phyloP scores from a whole-genome alignment of 164 flowering plant species.

The Vitis riparia region DNA sequence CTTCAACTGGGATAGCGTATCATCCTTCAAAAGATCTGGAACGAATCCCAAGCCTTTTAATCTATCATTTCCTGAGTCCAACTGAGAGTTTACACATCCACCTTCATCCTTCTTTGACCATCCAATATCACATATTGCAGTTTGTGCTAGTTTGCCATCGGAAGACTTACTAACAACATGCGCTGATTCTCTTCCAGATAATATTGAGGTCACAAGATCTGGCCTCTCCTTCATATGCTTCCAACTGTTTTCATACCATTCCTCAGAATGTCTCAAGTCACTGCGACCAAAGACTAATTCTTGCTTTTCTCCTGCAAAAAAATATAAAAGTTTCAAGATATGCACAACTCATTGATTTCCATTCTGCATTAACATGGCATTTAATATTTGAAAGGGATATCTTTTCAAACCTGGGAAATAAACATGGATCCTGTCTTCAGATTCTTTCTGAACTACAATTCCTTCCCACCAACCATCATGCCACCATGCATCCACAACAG shows the following conservation, averaged over 20 bases:
- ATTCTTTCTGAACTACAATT: slow-evolving; percentile 55
- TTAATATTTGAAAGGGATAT: not conserved
- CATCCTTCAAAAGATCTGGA: slow-evolving; percentile 51
- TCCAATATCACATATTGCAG: not conserved
- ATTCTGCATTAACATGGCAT: not conserved
- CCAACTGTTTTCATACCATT: slow-evolving; percentile 70
- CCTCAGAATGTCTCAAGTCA: slow-evolving; percentile 69
- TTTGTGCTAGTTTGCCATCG: slow-evolving; percentile 10
- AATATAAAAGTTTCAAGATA: not conserved
- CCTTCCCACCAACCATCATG: slow-evolving; percentile 99
- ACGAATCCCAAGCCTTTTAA: slow-evolving; percentile 5
- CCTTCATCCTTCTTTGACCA: slow-evolving; percentile 6
- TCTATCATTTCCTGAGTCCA: slow-evolving; percentile 12
- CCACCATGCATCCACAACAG: slow-evolving; percentile 83
- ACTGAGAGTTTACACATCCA: not conserved
- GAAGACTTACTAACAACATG: slow-evolving; percentile 10
- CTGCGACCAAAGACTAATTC: slow-evolving; percentile 23
- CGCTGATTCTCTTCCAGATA: slow-evolving; percentile 14
- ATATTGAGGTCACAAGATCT: slow-evolving; percentile 39
- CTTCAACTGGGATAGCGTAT: slow-evolving; percentile 42
- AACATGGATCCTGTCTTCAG: slow-evolving; percentile 43
- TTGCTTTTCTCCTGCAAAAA: slow-evolving; percentile 59
- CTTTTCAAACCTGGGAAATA: slow-evolving; percentile 70
- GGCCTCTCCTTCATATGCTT: slow-evolving; percentile 42
- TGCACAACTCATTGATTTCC: too few species aligned